These are phyloP conservation scores for Saxispiralis lemnorum DNA, from an alignment of 495 filamentous ascomycete genomes.

Conservation along the genomic window DNA sequence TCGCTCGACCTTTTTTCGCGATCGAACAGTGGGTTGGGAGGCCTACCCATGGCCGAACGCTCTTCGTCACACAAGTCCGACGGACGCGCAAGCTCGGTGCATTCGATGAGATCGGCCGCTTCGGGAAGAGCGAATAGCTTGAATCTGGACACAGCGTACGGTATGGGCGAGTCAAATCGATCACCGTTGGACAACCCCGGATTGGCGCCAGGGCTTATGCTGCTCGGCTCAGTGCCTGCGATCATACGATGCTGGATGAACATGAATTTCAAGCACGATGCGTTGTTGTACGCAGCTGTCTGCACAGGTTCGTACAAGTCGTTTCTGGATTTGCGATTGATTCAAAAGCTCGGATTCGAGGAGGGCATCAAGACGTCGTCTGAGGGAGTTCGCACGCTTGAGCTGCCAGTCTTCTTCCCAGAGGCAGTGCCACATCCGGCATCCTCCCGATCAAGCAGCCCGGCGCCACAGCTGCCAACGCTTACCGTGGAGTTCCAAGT, in stretches of 20 bases:
- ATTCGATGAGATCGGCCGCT: constrained; percentile 45
- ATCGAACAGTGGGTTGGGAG: constrained; percentile 56
- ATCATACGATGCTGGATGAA: constrained; percentile 94
- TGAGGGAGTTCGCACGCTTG: constrained; percentile 45
- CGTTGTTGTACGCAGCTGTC: constrained; percentile 75
- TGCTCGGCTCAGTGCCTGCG: constrained; percentile 70
- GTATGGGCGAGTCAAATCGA: constrained; percentile 41
- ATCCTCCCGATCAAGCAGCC: constrained; percentile 54
- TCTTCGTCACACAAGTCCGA: constrained; percentile 89
- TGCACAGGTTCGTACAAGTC: constrained; percentile 87
- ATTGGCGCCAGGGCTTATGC: constrained; percentile 66
- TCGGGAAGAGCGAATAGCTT: constrained; percentile 74
- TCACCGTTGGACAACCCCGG: constrained; percentile 47
- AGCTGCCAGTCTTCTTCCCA: constrained; percentile 68
- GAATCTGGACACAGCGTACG: constrained; percentile 54
- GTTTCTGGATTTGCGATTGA: constrained; percentile 49
- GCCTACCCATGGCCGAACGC: constrained; percentile 71
- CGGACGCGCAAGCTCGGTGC: constrained; percentile 80
- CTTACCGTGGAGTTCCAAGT: constrained; percentile 66
- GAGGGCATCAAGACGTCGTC: constrained; percentile 43
- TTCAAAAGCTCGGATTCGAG: constrained; percentile 52
- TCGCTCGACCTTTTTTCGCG: constrained; percentile 66
- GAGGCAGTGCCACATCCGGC: constrained; percentile 70
- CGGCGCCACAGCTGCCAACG: constrained; percentile 60
- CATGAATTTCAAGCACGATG: constrained; percentile 65